A percentile compares a stretch with the other conserved stretches of the same genome.
Evolutionary conservation across 1,284 basidiomycete genomes (phyloP).

Genomic region (Sanghuangporus weigelae): DNA sequence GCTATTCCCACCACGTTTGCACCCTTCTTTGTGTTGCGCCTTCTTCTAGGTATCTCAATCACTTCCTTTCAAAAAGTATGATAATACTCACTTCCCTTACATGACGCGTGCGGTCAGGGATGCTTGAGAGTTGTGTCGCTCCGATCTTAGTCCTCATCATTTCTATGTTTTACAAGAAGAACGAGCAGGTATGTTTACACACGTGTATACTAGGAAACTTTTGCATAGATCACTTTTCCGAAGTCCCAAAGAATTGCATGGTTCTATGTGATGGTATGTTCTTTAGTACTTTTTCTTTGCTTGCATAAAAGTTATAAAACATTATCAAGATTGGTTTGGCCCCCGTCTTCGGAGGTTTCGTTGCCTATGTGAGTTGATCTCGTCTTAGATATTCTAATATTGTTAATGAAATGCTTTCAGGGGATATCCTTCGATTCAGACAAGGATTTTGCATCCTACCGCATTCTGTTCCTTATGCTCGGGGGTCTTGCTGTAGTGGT

Average conservation of each 20-base stretch:
- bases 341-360: slow-evolving; percentile 58
- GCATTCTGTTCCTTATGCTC: slow-evolving; percentile 58
- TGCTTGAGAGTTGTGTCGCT: slow-evolving; percentile 61
- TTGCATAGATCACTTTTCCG: background rate
- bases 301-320: background rate
- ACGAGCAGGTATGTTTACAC: slow-evolving; percentile 45
- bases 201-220: background rate
- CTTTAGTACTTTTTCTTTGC: background rate
- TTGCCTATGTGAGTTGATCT: slow-evolving; percentile 48
- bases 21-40: slow-evolving; percentile 56
- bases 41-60: slow-evolving; percentile 45
- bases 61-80: background rate
- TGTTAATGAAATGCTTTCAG: slow-evolving; percentile 25
- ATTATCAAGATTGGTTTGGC: slow-evolving; percentile 50
- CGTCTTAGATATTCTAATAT: background rate
- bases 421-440: slow-evolving; percentile 55
- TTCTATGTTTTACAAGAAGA: slow-evolving; percentile 66
- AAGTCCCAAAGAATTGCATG: slow-evolving; percentile 55
- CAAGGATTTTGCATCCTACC: slow-evolving; percentile 45
- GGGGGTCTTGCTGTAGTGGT: slow-evolving; percentile 57
- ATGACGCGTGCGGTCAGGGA: slow-evolving; percentile 34
- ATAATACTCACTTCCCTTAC: background rate
- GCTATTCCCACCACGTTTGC: slow-evolving; percentile 51
- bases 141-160: slow-evolving; percentile 60
- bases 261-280: slow-evolving; percentile 61